Percentiles rank a stretch among this genome's conserved stretches.
Conservation (phyloP, 139 green algal species). For the Micractinium conductrix region DNA sequence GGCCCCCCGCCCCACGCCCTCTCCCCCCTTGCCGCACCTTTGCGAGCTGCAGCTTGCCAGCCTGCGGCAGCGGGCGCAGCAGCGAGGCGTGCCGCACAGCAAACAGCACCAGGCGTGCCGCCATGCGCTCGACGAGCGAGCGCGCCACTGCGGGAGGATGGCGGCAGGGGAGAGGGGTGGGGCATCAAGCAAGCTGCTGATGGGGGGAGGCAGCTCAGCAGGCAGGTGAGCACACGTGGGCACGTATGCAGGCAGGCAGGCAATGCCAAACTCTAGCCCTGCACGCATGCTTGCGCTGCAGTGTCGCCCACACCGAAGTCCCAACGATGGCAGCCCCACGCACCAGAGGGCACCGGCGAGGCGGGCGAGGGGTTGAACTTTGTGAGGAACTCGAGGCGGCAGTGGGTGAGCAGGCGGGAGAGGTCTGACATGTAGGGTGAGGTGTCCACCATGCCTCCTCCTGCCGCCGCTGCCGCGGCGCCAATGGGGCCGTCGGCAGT, state of each 20-base stretch:
- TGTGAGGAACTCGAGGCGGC: conserved; percentile 68
- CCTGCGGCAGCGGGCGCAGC: conserved; percentile 73
- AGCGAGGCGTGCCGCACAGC: conserved; percentile 91
- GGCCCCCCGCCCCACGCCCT: not conserved
- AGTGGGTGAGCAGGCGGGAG: conserved; percentile 63
- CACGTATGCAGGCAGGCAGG: no score
- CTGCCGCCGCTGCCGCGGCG: conserved; percentile 29
- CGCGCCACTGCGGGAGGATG: conserved; percentile 46
- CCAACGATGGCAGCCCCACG: no score
- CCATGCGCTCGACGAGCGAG: conserved; percentile 78
- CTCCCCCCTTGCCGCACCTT: conserved; percentile 45
- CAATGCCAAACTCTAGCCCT: no score
- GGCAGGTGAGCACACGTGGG: not conserved
- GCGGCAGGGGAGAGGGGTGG: not conserved
- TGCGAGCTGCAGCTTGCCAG: conserved; percentile 74
- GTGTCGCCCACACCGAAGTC: no score
- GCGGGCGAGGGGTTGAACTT: conserved; percentile 57
- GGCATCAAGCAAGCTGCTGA: not conserved
- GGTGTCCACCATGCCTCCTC: conserved; percentile 48
- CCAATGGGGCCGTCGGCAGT: not conserved
- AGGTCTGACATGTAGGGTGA: conserved; percentile 78
- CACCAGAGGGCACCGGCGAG: conserved; percentile 19
- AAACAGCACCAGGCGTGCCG: conserved; percentile 82
- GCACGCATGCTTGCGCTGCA: no score
- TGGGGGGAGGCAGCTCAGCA: not conserved